Base-by-base conservation (phyloP, 169 alveolate genomes). In the Plasmodium blacklocki region DNA sequence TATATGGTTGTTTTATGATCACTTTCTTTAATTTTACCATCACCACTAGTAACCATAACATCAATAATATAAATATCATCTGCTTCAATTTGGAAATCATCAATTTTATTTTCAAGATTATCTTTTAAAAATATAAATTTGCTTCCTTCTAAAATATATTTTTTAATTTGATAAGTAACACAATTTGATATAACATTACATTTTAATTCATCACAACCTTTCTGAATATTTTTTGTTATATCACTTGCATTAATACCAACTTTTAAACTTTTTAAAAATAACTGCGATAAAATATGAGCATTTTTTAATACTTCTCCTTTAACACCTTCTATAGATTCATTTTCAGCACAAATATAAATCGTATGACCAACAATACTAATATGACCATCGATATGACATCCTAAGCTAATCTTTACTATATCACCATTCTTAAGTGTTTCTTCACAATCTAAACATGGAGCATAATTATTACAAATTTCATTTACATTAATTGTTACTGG, bases 401-500 rank as follows among this genome's bases (percentile, higher is more conserved):
- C 98, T 56, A 93, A 9, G n/a, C 75, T 59, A 15, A 98, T 94
- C 80, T 98, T 98, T 50, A 96, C 99, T 49, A 98, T 88, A 91
- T 98, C 99, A 11, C 99, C 99, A 56, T 93, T 95, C 49, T 94
- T 75, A 56, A 98, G 80, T 23, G 73, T 87, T 12, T 92, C 71
- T 29, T 96, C 89, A 67, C 93, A 95, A 45, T 94, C 95, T 63
- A 88, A 89, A 19, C 94, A 89, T 2, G 99, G 99, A 11, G 99
- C 95, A 74, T 92, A 97, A 89, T 98, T 95, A 23, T 98, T 99
- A 85, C 97, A 95, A 29, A 98, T 88, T 91, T 98, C 98, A 93
- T 98, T 98, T 4, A 98, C 97, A 59, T 99, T 96, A 67, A 98
- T 93, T 72, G 99, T 96, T 14, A 99, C 98, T 18, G 99, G 99